A percentile compares a stretch with the other conserved stretches of the same genome.
Evolutionary conservation across 148 eudicot species (phyloP).

Genomic region (Polygonum maritimum): DNA sequence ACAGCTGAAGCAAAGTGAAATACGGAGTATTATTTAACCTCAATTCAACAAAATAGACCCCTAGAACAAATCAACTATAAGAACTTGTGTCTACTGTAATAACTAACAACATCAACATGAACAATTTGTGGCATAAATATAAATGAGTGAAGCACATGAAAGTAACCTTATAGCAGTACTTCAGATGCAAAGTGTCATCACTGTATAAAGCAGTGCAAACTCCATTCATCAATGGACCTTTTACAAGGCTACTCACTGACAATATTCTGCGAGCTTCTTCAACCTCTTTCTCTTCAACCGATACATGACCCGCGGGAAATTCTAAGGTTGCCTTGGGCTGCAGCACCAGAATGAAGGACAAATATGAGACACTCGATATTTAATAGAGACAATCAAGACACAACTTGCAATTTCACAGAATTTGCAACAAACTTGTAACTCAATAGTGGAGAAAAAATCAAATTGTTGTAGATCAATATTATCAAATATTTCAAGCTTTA

Average conservation of each 20-base stretch:
- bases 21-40: neutral
- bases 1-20: neutral
- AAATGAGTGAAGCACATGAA: conserved; percentile 11
- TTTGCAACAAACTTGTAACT: neutral
- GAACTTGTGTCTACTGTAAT: neutral
- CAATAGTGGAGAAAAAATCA: neutral
- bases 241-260: conserved; percentile 54
- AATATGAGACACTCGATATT: neutral
- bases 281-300: conserved; percentile 71
- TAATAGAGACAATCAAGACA: neutral
- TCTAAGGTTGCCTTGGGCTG: conserved; percentile 82
- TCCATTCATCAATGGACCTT: conserved; percentile 66
- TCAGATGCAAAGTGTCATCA: conserved; percentile 57
- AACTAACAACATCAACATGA: conserved; percentile 2
- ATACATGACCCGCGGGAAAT: conserved; percentile 80
- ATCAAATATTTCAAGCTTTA: neutral
- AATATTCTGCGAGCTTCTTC: conserved; percentile 52
- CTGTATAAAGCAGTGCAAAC: conserved; percentile 55
- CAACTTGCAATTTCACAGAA: neutral
- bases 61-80: neutral
- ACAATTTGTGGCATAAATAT: neutral
- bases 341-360: conserved; percentile 18
- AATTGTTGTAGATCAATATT: conserved; percentile 10
- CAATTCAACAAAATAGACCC: neutral
- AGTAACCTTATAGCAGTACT: conserved; percentile 82